Percentiles rank a stretch among this genome's conserved stretches.
Evolutionary conservation across 441 rosid genomes (phyloP).

Genomic region (Daphne laureola): DNA sequence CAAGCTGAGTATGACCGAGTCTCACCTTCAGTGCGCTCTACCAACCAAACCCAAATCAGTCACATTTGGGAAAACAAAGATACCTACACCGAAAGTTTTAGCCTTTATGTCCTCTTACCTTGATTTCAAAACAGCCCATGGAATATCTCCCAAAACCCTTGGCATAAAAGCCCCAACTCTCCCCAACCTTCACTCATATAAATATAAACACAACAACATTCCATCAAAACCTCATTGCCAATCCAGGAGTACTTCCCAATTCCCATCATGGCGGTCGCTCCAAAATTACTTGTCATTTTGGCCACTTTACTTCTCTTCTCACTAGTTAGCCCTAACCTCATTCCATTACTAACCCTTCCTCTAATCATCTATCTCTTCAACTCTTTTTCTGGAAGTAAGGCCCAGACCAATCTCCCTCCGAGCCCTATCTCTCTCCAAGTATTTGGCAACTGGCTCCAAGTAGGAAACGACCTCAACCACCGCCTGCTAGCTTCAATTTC

Average conservation of each 20-base stretch:
- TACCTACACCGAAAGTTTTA: too few species aligned
- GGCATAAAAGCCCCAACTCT: constrained; percentile 2
- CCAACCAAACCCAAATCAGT: too few species aligned
- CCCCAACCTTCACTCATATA: background rate
- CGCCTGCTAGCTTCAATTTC: constrained; percentile 38
- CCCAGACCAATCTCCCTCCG: constrained; percentile 25
- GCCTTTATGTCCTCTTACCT: constrained; percentile 11
- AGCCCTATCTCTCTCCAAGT: constrained; percentile 39
- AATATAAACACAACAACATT: background rate
- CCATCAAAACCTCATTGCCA: constrained; percentile 6
- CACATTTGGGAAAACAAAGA: too few species aligned
- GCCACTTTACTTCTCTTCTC: background rate
- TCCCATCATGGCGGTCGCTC: background rate
- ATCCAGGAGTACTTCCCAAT: background rate
- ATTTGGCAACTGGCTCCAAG: constrained; percentile 58
- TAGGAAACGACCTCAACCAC: constrained; percentile 55
- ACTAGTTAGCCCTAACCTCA: background rate
- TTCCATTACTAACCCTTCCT: constrained; percentile 7
- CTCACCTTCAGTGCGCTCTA: too few species aligned
- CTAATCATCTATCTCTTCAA: constrained; percentile 1
- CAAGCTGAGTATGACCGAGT: too few species aligned
- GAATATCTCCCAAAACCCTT: constrained; percentile 6
- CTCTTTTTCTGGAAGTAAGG: background rate
- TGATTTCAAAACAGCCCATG: constrained; percentile 7
- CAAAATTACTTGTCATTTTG: too few species aligned